These are phyloP conservation scores for Penicillium sp. DNA, from an alignment of 2,329 filamentous ascomycete genomes.

Conservation along the genomic window DNA sequence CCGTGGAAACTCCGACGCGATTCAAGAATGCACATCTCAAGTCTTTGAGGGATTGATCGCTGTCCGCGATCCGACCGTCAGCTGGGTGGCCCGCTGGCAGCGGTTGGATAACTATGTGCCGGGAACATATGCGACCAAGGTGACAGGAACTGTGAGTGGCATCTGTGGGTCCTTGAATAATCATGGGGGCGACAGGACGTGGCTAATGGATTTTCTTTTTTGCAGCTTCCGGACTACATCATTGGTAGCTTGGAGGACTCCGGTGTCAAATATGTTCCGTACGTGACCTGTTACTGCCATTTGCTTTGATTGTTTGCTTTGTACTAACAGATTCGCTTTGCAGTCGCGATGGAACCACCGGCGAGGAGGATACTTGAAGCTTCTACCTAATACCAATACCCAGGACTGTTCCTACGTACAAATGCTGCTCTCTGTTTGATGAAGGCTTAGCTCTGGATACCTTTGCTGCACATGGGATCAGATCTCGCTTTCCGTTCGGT, in stretches of 20 bases:
- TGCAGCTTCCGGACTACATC: constrained; percentile 57
- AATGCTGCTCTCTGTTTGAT: not conserved
- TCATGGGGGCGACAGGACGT: not conserved
- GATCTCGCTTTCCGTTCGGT: not conserved
- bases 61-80: constrained; percentile 74
- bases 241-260: constrained; percentile 57
- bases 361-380: constrained; percentile 39
- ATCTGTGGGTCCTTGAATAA: not conserved
- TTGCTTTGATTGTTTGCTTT: not conserved
- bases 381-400: not conserved
- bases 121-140: constrained; percentile 92
- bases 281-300: constrained; percentile 24
- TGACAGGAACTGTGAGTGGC: constrained; percentile 68
- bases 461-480: not conserved
- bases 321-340: constrained; percentile 9
- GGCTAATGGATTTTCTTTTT: not conserved
- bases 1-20: constrained; percentile 71
- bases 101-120: constrained; percentile 82
- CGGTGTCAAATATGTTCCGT: constrained; percentile 62
- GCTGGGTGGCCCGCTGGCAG: constrained; percentile 98
- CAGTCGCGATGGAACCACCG: constrained; percentile 48
- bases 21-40: constrained; percentile 90
- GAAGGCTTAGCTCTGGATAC: not conserved
- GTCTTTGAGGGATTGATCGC: constrained; percentile 93
- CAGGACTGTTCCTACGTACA: not conserved